Evolutionary conservation across 495 filamentous ascomycete genomes (phyloP), one percentile per base, ranked within the genome.

Genomic region (Chaetomium cochliodes): DNA sequence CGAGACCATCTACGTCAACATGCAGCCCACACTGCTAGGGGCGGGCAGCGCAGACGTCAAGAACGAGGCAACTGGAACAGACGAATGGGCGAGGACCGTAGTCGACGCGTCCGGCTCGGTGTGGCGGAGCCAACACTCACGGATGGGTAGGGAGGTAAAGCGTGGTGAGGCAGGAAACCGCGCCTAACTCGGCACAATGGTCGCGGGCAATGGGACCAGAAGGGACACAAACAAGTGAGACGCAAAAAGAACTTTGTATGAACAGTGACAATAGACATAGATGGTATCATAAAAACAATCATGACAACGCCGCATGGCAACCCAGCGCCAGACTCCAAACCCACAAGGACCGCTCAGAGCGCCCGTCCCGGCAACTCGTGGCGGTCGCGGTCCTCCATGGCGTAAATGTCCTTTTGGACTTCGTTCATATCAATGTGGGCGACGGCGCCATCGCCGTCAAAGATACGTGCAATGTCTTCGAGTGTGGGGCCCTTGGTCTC

Each of bases 401-500:
- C 78, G 53, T 63, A 69, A 52, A 82, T 75, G 50, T 81, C 79
- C 63, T 81, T 81, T 52, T 82, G 74, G 16, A 83, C 75, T 57
- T 82, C 77, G 46, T 71, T 66, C 66, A 81, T 76, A 65, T 81
- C 74, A 55, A 81, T 80, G 49, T 82, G 71, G 15, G 80, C 81
- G 28, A 85, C 77, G 57, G 84, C 84, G 15, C 76, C 70, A 11
- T 82, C 80, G 18, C 86, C 85, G 68, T 87, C 86, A 67, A 88
- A 87, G 56, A 85, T 78, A 55, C 76, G 72, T 4, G 84, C 81
- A 62, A 88, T 84, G 65, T 88, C 87, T 67, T 89, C 87, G 5
- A 89, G 80, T 0, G 85, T 86, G 0, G 83, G 83, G 12, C 85
- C 84, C 57, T 83, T 83, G 15, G 86, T 90, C 73, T 90, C 87